Evolutionary conservation across 352 stramenopile genomes (phyloP), one percentile per base, ranked within the genome.

Genomic region (Blastocystis sp.): DNA sequence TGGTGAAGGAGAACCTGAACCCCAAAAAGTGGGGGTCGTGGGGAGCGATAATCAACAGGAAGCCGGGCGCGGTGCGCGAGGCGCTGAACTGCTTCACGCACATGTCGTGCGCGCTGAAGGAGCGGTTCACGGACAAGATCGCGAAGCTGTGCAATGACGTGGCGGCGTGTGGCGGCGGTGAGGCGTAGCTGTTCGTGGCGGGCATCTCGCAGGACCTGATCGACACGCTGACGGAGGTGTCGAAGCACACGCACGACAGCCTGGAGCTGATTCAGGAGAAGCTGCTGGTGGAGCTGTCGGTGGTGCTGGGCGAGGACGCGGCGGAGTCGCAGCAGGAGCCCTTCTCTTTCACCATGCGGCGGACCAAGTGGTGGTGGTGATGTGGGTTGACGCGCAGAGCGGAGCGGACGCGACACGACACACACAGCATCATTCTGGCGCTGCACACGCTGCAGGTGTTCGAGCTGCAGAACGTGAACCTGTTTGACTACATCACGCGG

Each of bases 161-260:
- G 14, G 91, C 92, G 11, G 92, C 90, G 9, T 5, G 0, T n/a
- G 2, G 38, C 0, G 43, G 19, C 1, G 14, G 23, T 76, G 21
- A 21, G 48, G 2, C 14, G 48, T 88, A 88, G 78, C 64, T 95
- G 89, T 95, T 96, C 89, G 77, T 90, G 61, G 91, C 94, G 19
- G 96, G 96, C 0, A 91, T 99, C 2, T 98, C 92, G 40, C 93
- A 97, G 81, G 92, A 96, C 74, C 91, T 98, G 0, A 96, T 98
- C 66, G 92, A 95, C 43, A 94, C 95, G 34, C 91, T 98, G 0
- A 91, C 95, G 0, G 94, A 95, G 10, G 96, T 98, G 79, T 94
- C 94, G 40, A 76, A 28, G 21, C 78, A 88, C 40, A 62, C 64
- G 52, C 28, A 77, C 0, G 56, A 88, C 60, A 90, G 91, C 9